Evolutionary conservation across 2,329 filamentous ascomycete genomes (phyloP).

Genomic region (Cordyceps farinosa): DNA sequence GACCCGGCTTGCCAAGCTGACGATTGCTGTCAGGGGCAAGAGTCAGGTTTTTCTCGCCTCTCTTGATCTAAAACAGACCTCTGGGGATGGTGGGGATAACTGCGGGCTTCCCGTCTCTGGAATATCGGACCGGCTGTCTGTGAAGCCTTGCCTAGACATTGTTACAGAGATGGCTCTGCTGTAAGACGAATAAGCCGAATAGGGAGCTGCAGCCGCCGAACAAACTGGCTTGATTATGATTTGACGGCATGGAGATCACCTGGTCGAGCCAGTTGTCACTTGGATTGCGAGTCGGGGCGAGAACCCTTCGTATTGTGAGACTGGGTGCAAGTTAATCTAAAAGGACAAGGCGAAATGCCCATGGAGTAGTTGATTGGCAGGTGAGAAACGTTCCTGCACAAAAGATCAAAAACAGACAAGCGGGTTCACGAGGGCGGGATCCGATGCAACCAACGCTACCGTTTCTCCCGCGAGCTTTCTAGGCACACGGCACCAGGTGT

Average conservation of each 20-base stretch:
- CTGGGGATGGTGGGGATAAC: background rate
- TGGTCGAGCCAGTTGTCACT: background rate
- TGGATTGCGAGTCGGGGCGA: background rate
- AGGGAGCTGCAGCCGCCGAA: no score
- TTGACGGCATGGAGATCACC: background rate
- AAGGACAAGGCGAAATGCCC: background rate
- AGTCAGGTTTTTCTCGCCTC: slow-evolving; percentile 3
- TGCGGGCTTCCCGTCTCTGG: slow-evolving; percentile 2
- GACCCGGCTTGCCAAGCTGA: background rate
- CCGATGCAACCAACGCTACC: background rate
- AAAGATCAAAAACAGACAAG: background rate
- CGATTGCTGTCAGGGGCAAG: background rate
- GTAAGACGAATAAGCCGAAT: no score
- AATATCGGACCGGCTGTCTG: background rate
- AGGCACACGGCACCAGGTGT: background rate
- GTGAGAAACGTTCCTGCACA: background rate
- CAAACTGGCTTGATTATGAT: background rate
- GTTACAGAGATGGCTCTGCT: background rate
- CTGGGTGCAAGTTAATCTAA: background rate
- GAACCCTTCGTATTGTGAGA: background rate
- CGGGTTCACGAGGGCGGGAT: background rate
- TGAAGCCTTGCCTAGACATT: background rate
- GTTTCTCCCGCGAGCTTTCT: background rate
- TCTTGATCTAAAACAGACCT: slow-evolving; percentile 4
- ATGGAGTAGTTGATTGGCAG: background rate